Conservation (phyloP, 139 green algal genomes). For the Pseudopediastrum boryanum region DNA sequence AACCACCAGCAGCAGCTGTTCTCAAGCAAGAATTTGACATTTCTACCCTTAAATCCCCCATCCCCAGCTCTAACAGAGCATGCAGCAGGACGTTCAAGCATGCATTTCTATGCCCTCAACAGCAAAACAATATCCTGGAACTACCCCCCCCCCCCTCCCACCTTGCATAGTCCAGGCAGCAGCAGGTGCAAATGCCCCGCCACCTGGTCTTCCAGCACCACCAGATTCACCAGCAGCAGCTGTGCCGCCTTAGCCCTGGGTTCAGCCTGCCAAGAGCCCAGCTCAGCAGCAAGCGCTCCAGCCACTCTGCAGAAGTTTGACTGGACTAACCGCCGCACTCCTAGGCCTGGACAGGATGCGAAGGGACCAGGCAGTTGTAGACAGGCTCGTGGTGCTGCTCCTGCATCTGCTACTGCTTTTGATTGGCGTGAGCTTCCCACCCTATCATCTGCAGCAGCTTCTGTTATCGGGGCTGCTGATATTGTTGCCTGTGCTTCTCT, state of each 20-base stretch:
- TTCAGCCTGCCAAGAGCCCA: constrained; percentile 49
- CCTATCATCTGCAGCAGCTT: constrained; percentile 5
- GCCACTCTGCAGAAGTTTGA: constrained; percentile 47
- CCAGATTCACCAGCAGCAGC: constrained; percentile 51
- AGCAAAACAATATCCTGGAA: not conserved
- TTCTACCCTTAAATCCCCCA: too few relatives aligned
- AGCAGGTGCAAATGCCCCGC: constrained; percentile 50
- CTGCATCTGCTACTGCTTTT: not conserved
- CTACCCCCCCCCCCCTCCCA: not conserved
- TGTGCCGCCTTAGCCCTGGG: constrained; percentile 29
- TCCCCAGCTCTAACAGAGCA: too few relatives aligned
- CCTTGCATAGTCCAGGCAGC: constrained; percentile 46
- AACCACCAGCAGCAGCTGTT: not conserved
- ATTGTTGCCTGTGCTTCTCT: constrained; percentile 22
- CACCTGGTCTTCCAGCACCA: constrained; percentile 41
- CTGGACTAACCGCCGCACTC: constrained; percentile 51
- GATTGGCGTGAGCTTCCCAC: not conserved
- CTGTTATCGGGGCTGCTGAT: not conserved
- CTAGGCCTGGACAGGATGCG: constrained; percentile 37
- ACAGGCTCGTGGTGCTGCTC: not conserved
- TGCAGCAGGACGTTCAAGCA: not conserved
- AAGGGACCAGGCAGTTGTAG: constrained; percentile 48
- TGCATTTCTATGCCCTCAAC: not conserved
- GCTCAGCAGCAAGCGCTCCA: constrained; percentile 46
- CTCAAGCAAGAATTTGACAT: too few relatives aligned